Evolutionary conservation across 2,329 filamentous ascomycete genomes (phyloP).

Genomic region (Exophiala aquamarina): DNA sequence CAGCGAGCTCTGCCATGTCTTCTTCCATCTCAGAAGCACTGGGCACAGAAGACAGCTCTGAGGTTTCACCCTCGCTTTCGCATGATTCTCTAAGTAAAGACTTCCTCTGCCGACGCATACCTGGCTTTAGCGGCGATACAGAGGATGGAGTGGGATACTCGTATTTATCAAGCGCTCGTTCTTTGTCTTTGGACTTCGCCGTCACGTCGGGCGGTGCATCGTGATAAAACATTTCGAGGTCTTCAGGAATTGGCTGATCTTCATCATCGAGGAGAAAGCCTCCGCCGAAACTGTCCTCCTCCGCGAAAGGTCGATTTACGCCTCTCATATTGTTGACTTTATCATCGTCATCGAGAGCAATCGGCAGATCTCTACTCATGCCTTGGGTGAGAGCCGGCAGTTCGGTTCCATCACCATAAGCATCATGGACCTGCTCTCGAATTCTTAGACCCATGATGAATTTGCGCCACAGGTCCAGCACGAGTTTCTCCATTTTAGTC

Average conservation of each 20-base stretch:
- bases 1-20: background rate
- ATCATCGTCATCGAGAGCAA: constrained; percentile 28
- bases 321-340: constrained; percentile 11
- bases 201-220: background rate
- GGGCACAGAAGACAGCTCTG: background rate
- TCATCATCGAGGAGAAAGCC: constrained; percentile 36
- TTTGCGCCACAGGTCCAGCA: constrained; percentile 78
- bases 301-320: constrained; percentile 12
- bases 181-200: constrained; percentile 8
- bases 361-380: constrained; percentile 20
- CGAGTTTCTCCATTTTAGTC: constrained; percentile 73
- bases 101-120: constrained; percentile 4
- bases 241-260: constrained; percentile 17
- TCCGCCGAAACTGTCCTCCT: constrained; percentile 33
- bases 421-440: constrained; percentile 69
- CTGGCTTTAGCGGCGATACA: constrained; percentile 10
- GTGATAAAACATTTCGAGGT: constrained; percentile 42
- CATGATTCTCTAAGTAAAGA: constrained; percentile 10
- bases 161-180: background rate
- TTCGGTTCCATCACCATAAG: constrained; percentile 63
- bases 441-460: constrained; percentile 85
- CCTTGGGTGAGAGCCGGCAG: constrained; percentile 2
- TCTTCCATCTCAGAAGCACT: background rate
- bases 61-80: constrained; percentile 4
- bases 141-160: constrained; percentile 23